Evolutionary conservation across 1,139 yeast genomes (phyloP), one percentile per base, ranked within the genome.

Genomic region (Nakaseomyces bracarensis): DNA sequence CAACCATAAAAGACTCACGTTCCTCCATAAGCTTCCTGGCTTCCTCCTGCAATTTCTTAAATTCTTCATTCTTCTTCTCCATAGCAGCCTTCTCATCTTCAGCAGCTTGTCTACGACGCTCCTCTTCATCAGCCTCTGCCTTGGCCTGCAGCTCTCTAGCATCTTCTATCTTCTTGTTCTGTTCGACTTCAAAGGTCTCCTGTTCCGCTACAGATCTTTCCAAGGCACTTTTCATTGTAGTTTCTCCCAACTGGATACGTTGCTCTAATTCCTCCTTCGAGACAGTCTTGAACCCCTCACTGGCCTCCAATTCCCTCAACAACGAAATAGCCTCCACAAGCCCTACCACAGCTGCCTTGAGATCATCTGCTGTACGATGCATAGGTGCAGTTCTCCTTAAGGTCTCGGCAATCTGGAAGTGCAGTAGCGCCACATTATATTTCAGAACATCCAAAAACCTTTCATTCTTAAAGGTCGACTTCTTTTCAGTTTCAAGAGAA

Each of bases 361-460:
- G 74, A 46, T 81, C 87, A 4, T 67, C 72, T 36, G 78, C 64
- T 1, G 74, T 72, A 54, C 96, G 75, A 50, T 76, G 75, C 35
- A 72, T 71, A 9, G 72, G 66, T 0, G 81, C 73, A 30, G 79
- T 64, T 50, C 82, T 82, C 48, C 84, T 75, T 26, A 89, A 66
- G 49, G 78, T 77, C 52, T 87, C 96, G 0, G 96, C 96, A 47
- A 85, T 70, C 61, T 87, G 95, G 64, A 82, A 86, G 55, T 84
- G 83, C 39, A 91, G 71, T 57, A 82, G 83, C 0, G 96, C 95
- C 44, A 82, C 72, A 58, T 91, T 91, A 67, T 84, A 91, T 52
- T 72, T 72, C 48, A 81, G 67, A 9, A 76, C 67, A 9, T 78
- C 68, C 38, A 69, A 16, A 65, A 58, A 43, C 58, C 65, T 40